Conservation (phyloP, 1,284 basidiomycete species). For the Ceratobasidium papillatum region DNA sequence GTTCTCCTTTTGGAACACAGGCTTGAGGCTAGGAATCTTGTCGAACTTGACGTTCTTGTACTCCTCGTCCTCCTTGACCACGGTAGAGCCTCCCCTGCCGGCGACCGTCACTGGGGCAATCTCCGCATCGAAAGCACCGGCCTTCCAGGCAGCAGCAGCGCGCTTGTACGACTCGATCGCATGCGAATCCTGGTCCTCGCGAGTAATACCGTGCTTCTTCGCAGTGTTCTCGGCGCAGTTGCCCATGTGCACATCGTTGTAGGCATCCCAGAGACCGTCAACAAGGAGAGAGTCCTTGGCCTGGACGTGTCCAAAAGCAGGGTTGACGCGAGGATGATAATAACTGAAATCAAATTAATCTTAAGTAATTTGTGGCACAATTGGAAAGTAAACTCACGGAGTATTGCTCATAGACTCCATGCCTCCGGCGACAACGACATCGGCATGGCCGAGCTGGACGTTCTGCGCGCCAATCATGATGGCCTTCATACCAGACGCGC, state of each 20-base stretch:
- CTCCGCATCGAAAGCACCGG: conserved; percentile 86
- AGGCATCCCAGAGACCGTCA: conserved; percentile 96
- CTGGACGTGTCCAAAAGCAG: conserved; percentile 89
- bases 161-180: conserved; percentile 95
- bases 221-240: conserved; percentile 93
- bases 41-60: conserved; percentile 96
- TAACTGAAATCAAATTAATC: conserved; percentile 64
- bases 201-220: conserved; percentile 81
- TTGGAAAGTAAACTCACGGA: conserved; percentile 65
- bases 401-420: conserved; percentile 99
- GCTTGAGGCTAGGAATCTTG: conserved; percentile 85
- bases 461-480: conserved; percentile 93
- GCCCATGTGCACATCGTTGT: conserved; percentile 96
- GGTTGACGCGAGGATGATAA: conserved; percentile 88
- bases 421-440: conserved; percentile 91
- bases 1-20: conserved; percentile 86
- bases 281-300: conserved; percentile 87
- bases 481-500: conserved; percentile 94
- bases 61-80: conserved; percentile 96
- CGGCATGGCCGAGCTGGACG: conserved; percentile 86
- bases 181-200: conserved; percentile 88
- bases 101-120: conserved; percentile 94
- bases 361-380: conserved; percentile 33
- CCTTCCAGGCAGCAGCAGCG: conserved; percentile 89
- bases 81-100: conserved; percentile 84